phyloP scores from a whole-genome alignment of 1,139 yeast species.

The Pichia sp. region DNA sequence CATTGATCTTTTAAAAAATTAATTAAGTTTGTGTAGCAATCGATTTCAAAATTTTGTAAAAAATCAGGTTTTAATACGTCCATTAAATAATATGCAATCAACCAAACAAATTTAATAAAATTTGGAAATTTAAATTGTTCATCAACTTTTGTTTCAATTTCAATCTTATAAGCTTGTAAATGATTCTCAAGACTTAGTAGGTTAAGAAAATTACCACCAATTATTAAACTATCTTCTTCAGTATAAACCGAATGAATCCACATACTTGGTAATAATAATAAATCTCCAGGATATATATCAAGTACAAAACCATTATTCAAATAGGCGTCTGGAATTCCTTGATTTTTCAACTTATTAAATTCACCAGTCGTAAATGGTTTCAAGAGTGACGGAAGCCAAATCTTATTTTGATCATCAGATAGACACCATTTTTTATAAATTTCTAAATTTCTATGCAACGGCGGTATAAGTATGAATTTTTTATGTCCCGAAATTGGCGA shows the following conservation, averaged over 20 bases:
- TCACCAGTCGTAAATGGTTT: slow-evolving; percentile 15
- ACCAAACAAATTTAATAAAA: slow-evolving; percentile 68
- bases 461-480: slow-evolving; percentile 73
- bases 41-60: slow-evolving; percentile 19
- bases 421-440: slow-evolving; percentile 70
- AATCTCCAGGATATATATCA: slow-evolving; percentile 62
- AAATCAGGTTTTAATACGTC: too few relatives aligned
- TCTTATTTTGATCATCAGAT: slow-evolving; percentile 53
- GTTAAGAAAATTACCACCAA: slow-evolving; percentile 85
- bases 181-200: slow-evolving; percentile 57
- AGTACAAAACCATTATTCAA: slow-evolving; percentile 55
- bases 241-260: slow-evolving; percentile 93
- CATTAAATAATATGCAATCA: slow-evolving; percentile 43
- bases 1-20: slow-evolving; percentile 24
- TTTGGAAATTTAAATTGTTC: slow-evolving; percentile 71
- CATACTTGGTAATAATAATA: slow-evolving; percentile 81
- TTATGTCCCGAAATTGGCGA: slow-evolving; percentile 71
- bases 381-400: slow-evolving; percentile 61
- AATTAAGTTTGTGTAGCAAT: slow-evolving; percentile 16
- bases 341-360: slow-evolving; percentile 1
- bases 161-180: slow-evolving; percentile 54
- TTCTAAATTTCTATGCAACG: slow-evolving; percentile 54
- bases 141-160: slow-evolving; percentile 65
- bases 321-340: slow-evolving; percentile 20
- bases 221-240: slow-evolving; percentile 70